Base-by-base conservation (phyloP, 164 flowering plant genomes). In the Brasenia schreberi region DNA sequence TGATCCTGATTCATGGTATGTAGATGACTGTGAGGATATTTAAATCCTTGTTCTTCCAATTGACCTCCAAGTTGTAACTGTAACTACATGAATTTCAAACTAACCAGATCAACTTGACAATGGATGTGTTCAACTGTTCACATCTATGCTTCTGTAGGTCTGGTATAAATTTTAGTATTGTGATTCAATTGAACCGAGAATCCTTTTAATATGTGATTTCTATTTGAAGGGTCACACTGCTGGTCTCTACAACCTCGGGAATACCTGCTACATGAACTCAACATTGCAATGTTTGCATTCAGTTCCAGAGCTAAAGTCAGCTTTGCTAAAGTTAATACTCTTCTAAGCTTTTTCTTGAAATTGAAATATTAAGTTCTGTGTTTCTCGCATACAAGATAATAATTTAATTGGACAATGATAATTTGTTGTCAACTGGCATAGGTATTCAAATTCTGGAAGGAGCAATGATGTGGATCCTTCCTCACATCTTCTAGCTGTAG, bases 251-350 rank as follows among this genome's bases (percentile, higher is more conserved):
- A 94, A 94, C 77, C 73, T 94, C 70, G 99, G 97, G 69, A 89
- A 94, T 73, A 94, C 97, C 58, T 94, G 99, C 78, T 94, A 94
- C 80, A 94, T 94, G 99, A 94, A 91, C 78, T 94, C 99, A 39
- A 94, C 99, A 4, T 23, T 91, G 16, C 99, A 94, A 67, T 94
- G 97, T 72, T 73, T 94, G 80, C 97, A 91, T 81, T 89, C 96
- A 19, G 99, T 91, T 72, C 97, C 96, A 61, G 99, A 94, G 80
- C 77, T 94, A 82, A 94, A 91, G 76, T 85, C 97, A 59, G 97
- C 93, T 68, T 77, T 94, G 71, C 58, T 76, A 19, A 77, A 78
- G 99, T 94, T 63, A 82, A 84, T 76, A 62, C 11, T 67, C 56
- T 71, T 59, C 4, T 58, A 58, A n/a, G 27, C 17, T 59, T 18